Conservation (phyloP, 73 alveolate genomes). For the Breviolum minutum region DNA sequence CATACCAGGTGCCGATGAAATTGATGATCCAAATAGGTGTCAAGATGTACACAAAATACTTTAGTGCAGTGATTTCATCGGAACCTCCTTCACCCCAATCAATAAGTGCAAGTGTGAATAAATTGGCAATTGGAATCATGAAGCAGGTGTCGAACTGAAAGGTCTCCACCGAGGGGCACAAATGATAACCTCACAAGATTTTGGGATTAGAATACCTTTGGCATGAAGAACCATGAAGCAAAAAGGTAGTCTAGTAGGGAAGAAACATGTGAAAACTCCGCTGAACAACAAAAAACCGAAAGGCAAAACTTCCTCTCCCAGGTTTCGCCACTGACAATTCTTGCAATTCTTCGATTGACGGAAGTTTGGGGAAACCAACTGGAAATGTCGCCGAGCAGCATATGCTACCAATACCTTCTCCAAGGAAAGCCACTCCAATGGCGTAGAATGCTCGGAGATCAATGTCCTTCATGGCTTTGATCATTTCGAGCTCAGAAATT, state of each 20-base stretch:
- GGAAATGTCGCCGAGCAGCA: background rate
- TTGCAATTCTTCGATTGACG: too few relatives aligned
- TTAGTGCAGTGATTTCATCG: conserved; percentile 40
- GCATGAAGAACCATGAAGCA: too few relatives aligned
- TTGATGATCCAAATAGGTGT: conserved; percentile 67
- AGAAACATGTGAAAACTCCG: too few relatives aligned
- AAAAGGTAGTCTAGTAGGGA: too few relatives aligned
- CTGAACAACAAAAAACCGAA: too few relatives aligned
- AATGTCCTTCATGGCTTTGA: background rate
- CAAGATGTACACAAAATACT: conserved; percentile 66
- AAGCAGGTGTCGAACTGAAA: conserved; percentile 85
- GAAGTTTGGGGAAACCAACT: too few relatives aligned
- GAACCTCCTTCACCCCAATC: conserved; percentile 21
- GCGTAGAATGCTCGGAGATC: conserved; percentile 73
- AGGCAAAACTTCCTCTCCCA: too few relatives aligned
- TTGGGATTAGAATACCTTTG: background rate
- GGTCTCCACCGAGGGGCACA: conserved; percentile 85
- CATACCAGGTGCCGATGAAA: conserved; percentile 88
- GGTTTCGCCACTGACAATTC: too few relatives aligned
- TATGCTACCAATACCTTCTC: conserved; percentile 82
- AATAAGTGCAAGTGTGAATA: conserved; percentile 45
- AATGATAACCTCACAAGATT: background rate
- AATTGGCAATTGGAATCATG: conserved; percentile 87
- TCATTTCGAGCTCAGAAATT: background rate
- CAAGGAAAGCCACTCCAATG: conserved; percentile 37